A percentile compares a stretch with the other conserved stretches of the same genome.
Conservation (phyloP, 441 rosid species). For the Omphalea diandra region DNA sequence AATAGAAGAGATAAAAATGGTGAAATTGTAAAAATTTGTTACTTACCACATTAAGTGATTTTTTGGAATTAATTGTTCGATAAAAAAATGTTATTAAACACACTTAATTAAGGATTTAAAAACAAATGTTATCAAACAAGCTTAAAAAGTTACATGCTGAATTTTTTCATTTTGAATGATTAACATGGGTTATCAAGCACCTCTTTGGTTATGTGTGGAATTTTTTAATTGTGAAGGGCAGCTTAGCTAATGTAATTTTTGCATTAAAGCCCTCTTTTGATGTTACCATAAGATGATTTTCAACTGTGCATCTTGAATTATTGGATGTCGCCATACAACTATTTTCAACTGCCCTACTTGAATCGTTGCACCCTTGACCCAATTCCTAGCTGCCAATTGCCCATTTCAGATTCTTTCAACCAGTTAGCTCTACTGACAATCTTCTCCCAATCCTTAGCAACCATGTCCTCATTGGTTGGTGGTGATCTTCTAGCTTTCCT, state of each 20-base stretch:
- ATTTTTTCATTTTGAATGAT: too few relatives aligned
- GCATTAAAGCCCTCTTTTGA: background rate
- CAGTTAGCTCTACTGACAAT: background rate
- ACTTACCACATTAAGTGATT: too few relatives aligned
- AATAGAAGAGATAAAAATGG: too few relatives aligned
- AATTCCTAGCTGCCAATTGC: background rate
- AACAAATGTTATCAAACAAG: too few relatives aligned
- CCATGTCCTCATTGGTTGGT: background rate
- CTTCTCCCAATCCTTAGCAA: background rate
- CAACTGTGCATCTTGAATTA: background rate
- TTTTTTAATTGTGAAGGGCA: too few relatives aligned
- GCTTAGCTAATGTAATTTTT: background rate
- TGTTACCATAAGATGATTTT: background rate
- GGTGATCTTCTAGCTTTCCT: background rate
- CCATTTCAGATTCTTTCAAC: background rate
- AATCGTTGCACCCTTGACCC: background rate
- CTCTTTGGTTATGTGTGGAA: too few relatives aligned
- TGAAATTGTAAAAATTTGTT: too few relatives aligned
- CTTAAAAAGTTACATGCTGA: too few relatives aligned
- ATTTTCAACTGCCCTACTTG: background rate
- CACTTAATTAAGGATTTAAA: too few relatives aligned
- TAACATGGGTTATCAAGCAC: too few relatives aligned
- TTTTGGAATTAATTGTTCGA: too few relatives aligned
- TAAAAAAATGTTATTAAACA: too few relatives aligned
- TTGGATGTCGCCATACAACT: background rate